These are phyloP conservation scores for Pseudogymnoascus sp. DNA, from an alignment of 2,329 filamentous ascomycete genomes.

Conservation along the genomic window DNA sequence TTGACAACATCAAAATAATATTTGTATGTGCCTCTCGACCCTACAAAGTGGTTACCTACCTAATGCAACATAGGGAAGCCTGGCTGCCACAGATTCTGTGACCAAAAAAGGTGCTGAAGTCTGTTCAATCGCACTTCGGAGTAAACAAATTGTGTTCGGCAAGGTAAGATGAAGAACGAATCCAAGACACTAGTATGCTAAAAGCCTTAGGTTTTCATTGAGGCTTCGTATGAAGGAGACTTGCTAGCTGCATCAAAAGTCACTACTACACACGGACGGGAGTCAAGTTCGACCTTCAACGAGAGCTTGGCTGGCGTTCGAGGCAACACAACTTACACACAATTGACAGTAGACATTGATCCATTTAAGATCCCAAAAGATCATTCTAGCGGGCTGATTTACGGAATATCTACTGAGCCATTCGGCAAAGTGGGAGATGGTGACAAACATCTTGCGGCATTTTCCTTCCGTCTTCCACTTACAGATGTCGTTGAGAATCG, in stretches of 20 bases:
- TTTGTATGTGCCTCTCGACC: background rate
- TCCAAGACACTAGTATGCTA: background rate
- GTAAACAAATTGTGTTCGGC: background rate
- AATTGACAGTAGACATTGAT: background rate
- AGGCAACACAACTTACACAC: conserved; percentile 14
- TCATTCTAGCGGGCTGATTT: background rate
- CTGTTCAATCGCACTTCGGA: background rate
- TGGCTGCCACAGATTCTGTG: background rate
- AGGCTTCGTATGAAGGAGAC: background rate
- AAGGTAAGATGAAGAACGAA: background rate
- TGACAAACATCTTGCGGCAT: conserved; percentile 19
- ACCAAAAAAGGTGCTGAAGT: background rate
- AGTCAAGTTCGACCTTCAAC: conserved; percentile 12
- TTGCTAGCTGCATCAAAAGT: conserved; percentile 2
- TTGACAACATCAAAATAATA: background rate
- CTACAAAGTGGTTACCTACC: background rate
- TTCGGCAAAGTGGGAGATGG: conserved; percentile 10
- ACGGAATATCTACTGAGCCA: background rate
- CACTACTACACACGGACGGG: conserved; percentile 20
- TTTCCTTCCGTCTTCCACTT: conserved; percentile 19
- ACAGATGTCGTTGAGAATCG: conserved; percentile 17
- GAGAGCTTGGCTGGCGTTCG: conserved; percentile 19
- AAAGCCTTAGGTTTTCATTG: background rate
- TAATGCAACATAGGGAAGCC: background rate
- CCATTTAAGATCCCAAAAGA: background rate